A percentile compares a stretch with the other conserved stretches of the same genome.
Conservation (phyloP, 2,329 filamentous ascomycete genomes). For the Aspergillus amoenus region DNA sequence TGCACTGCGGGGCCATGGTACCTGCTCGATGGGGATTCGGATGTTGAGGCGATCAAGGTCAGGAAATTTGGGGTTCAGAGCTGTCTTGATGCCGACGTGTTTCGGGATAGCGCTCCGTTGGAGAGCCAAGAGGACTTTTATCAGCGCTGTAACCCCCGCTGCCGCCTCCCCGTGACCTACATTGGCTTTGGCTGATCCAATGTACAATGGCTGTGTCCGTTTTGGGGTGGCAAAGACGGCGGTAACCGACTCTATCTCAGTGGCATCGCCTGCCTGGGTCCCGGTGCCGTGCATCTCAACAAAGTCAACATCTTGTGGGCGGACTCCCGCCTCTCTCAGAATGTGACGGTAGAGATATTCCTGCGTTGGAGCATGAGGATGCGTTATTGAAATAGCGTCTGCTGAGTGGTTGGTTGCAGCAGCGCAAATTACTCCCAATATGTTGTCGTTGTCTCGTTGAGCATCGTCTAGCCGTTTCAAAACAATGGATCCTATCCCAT, state of each 20-base stretch:
- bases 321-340: slow-evolving; percentile 34
- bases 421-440: slow-evolving; percentile 44
- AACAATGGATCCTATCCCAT: slow-evolving; percentile 50
- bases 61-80: slow-evolving; percentile 33
- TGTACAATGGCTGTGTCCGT: slow-evolving; percentile 12
- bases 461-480: slow-evolving; percentile 54
- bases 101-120: slow-evolving; percentile 63
- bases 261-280: slow-evolving; percentile 41
- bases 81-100: slow-evolving; percentile 64
- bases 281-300: slow-evolving; percentile 45
- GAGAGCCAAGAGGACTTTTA: slow-evolving; percentile 66
- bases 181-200: slow-evolving; percentile 30
- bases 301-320: slow-evolving; percentile 37
- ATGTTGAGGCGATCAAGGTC: slow-evolving; percentile 29
- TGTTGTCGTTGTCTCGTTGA: slow-evolving; percentile 47
- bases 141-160: slow-evolving; percentile 41
- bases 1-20: slow-evolving; percentile 18
- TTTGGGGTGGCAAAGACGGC: slow-evolving; percentile 38
- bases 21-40: slow-evolving; percentile 44
- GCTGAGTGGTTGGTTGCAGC: slow-evolving; percentile 46
- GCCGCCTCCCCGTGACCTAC: slow-evolving; percentile 32
- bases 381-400: slow-evolving; percentile 46
- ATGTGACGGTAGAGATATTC: slow-evolving; percentile 35
- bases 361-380: slow-evolving; percentile 42
- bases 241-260: slow-evolving; percentile 37